These are phyloP conservation scores for Neophaeococcomyces mojaviensis DNA, from an alignment of 2,329 filamentous ascomycete genomes.

Conservation along the genomic window DNA sequence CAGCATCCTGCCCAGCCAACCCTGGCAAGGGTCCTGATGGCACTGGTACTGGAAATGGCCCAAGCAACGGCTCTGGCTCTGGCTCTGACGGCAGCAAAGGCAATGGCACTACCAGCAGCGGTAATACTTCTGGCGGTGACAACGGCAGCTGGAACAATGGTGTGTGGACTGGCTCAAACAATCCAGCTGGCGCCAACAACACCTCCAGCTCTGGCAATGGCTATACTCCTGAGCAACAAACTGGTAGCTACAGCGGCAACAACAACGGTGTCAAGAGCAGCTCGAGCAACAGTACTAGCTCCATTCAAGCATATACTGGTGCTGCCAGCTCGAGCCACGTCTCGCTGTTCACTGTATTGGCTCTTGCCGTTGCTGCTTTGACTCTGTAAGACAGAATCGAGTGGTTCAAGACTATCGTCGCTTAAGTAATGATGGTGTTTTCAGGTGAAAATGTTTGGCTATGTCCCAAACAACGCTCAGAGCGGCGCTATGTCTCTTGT, in stretches of 20 bases:
- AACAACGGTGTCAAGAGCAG: constrained; percentile 1
- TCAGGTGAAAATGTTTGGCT: no score
- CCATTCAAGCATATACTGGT: not conserved
- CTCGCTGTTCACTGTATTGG: constrained; percentile 2
- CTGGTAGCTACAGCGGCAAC: not conserved
- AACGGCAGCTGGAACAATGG: not conserved
- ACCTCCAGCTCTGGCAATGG: not conserved
- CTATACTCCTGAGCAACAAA: not conserved
- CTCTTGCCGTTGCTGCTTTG: constrained; percentile 7
- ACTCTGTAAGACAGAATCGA: constrained; percentile 4
- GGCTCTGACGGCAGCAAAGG: constrained; percentile 3
- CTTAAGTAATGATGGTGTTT: no score
- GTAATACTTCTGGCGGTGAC: not conserved
- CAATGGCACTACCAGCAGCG: constrained; percentile 2
- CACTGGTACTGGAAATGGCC: constrained; percentile 9
- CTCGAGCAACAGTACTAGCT: constrained; percentile 1
- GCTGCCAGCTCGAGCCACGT: constrained; percentile 1
- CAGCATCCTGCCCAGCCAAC: constrained; percentile 3
- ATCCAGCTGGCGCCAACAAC: not conserved
- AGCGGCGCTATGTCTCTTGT: not conserved
- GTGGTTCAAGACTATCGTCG: not conserved
- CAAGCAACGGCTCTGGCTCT: constrained; percentile 18
- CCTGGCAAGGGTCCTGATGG: constrained; percentile 1
- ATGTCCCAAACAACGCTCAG: not conserved
- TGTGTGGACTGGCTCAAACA: no score